phyloP scores from a whole-genome alignment of 179 eudicot genomes.

The Silene coronaria region DNA sequence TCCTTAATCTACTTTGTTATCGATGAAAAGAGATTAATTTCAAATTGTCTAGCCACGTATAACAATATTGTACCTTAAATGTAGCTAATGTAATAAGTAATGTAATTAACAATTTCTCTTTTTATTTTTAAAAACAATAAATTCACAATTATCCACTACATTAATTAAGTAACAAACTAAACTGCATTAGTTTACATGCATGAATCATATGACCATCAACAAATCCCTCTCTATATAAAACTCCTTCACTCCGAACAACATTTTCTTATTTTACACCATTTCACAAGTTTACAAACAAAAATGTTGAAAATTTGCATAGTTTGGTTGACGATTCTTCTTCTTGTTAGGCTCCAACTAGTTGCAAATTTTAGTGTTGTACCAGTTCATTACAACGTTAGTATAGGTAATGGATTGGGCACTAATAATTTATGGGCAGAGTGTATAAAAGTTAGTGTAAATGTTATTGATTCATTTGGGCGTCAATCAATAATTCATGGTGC shows the following conservation, averaged over 20 bases:
- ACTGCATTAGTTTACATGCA: background rate
- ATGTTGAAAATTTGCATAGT: background rate
- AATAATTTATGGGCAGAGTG: conserved; percentile 10
- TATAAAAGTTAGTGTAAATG: background rate
- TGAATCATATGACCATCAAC: background rate
- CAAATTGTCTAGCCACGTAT: too few species aligned
- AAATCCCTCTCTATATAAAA: background rate
- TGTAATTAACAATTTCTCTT: background rate
- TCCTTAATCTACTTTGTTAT: too few species aligned
- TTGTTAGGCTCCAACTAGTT: background rate
- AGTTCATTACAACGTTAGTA: background rate
- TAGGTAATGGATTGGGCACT: background rate
- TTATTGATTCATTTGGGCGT: too few species aligned
- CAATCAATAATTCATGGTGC: background rate
- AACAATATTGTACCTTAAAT: too few species aligned
- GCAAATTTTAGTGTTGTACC: background rate
- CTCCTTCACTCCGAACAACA: background rate
- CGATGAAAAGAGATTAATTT: too few species aligned
- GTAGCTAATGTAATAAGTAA: too few species aligned
- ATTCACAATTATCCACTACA: background rate
- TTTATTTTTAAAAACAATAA: too few species aligned
- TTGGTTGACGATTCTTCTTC: background rate
- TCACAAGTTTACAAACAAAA: background rate
- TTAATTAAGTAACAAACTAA: too few species aligned
- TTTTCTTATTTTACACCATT: background rate